A percentile compares a stretch with the other conserved stretches of the same genome.
phyloP scores from a whole-genome alignment of 2,329 filamentous ascomycete genomes.

The Pseudocercospora ulei region DNA sequence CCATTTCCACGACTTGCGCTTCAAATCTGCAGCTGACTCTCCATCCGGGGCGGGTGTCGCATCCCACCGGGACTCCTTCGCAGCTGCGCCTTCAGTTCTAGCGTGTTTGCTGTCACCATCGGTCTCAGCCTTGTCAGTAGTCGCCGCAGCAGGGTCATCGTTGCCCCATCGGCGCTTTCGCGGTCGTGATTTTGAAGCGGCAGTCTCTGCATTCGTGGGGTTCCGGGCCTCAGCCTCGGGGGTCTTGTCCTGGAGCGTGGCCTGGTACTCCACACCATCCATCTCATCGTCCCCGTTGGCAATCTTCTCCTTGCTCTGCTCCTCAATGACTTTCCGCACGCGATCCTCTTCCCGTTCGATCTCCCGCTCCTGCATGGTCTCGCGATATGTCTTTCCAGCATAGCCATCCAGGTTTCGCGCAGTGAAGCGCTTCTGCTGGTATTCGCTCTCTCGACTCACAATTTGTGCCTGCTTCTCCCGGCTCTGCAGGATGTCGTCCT shows the following conservation, averaged over 20 bases:
- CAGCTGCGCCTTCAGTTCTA: constrained; percentile 26
- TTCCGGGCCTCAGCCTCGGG: constrained; percentile 44
- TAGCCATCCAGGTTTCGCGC: constrained; percentile 69
- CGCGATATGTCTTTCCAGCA: constrained; percentile 68
- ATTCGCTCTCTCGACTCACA: constrained; percentile 86
- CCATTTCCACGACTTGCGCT: constrained; percentile 77
- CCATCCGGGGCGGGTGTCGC: constrained; percentile 50
- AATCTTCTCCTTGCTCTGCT: constrained; percentile 56
- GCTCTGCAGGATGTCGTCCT: constrained; percentile 80
- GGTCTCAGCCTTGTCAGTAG: constrained; percentile 19
- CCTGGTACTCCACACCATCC: constrained; percentile 53
- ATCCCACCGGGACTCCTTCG: constrained; percentile 79
- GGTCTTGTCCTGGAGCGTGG: constrained; percentile 57
- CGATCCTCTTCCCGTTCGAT: constrained; percentile 88
- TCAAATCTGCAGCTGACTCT: constrained; percentile 50
- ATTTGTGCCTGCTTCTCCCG: constrained; percentile 87
- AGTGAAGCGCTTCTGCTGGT: constrained; percentile 93
- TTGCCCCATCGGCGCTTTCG: constrained; percentile 94
- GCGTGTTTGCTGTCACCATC: constrained; percentile 17
- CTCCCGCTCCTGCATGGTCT: constrained; percentile 83
- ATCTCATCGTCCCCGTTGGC: constrained; percentile 61
- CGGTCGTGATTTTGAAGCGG: constrained; percentile 53
- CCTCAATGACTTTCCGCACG: constrained; percentile 67
- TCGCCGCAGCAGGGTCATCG: constrained; percentile 38
- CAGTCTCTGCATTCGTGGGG: constrained; percentile 3